Evolutionary conservation across 2,329 filamentous ascomycete genomes (phyloP), one percentile per base, ranked within the genome.

Genomic region (Trichoderma citrinoviride): DNA sequence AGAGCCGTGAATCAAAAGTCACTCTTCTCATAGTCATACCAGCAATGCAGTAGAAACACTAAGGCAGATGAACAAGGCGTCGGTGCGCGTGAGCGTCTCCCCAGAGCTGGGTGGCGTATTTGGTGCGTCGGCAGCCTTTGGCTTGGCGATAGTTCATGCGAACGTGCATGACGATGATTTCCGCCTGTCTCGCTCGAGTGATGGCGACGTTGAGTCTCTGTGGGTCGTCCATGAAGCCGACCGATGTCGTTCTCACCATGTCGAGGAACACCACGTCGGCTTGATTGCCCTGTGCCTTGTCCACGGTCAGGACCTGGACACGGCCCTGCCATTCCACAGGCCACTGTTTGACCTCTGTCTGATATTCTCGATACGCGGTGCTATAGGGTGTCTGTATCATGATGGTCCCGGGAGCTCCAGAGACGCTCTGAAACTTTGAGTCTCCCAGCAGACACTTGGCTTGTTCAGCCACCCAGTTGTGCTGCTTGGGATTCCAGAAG

Each of bases 261-360:
- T 83, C 81, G 0, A 83, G 72, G 40, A 82, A 78, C 0, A 83
- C 79, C 5, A 82, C 73, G 46, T 83, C 81, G 0, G 81, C 80
- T 64, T 83, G 79, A 15, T 81, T 79, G 0, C 81, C 81, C 44
- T 82, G 81, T 0, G 79, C 77, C 5, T 76, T 79, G 56, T 82
- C 81, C 0, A 82, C 76, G 0, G 80, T 83, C 19, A 81, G 67
- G 0, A 80, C 76, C 25, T 78, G 72, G 0, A 82, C 76, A 1
- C 79, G 71, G 0, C 67, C 37, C 50, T 73, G 72, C 53, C 67
- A 73, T 12, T 72, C 68, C 1, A 55, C 14, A 0, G 75, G 73
- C 70, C 76, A 72, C 2, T 66, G 50, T 10, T 70, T 71, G 0
- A 75, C 71, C 0, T 73, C 68, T 0, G 70, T 64, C 3, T 70